Evolutionary conservation across 2,329 filamentous ascomycete species (phyloP).

Genomic region (Talaromyces amestolkiae): DNA sequence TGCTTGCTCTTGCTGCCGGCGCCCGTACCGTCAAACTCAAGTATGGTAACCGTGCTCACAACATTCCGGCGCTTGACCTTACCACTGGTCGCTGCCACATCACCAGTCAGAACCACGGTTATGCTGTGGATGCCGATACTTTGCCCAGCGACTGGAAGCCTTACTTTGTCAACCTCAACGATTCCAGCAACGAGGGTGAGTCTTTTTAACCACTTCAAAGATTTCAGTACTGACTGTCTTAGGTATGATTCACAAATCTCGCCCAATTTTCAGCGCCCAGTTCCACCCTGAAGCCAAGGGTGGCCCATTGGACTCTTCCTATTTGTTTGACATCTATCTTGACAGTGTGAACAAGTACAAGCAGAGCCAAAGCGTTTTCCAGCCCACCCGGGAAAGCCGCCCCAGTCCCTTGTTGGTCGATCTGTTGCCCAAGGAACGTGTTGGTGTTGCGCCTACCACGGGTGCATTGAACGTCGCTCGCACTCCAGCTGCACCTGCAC

Average conservation of each 20-base stretch:
- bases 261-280: conserved; percentile 96
- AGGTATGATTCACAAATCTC: conserved; percentile 88
- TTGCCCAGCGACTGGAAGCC: conserved; percentile 88
- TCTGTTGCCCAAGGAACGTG: conserved; percentile 87
- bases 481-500: conserved; percentile 32
- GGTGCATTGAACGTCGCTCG: conserved; percentile 47
- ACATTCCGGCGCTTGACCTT: conserved; percentile 92
- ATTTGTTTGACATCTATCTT: conserved; percentile 95
- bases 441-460: conserved; percentile 75
- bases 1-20: conserved; percentile 84
- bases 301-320: conserved; percentile 90
- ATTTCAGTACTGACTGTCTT: conserved; percentile 19
- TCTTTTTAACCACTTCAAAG: conserved; percentile 5
- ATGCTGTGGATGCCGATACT: conserved; percentile 83
- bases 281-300: conserved; percentile 99
- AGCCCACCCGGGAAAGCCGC: conserved; percentile 74
- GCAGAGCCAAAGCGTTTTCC: conserved; percentile 69
- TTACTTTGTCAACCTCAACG: conserved; percentile 98
- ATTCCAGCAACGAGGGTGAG: conserved; percentile 87
- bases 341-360: conserved; percentile 89
- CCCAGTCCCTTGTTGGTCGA: conserved; percentile 87
- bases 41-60: conserved; percentile 98
- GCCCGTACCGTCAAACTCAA: conserved; percentile 95
- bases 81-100: conserved; percentile 98
- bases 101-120: conserved; percentile 97